Conservation (phyloP, 805 yeast genomes). For the Kazachstania taianensis region DNA sequence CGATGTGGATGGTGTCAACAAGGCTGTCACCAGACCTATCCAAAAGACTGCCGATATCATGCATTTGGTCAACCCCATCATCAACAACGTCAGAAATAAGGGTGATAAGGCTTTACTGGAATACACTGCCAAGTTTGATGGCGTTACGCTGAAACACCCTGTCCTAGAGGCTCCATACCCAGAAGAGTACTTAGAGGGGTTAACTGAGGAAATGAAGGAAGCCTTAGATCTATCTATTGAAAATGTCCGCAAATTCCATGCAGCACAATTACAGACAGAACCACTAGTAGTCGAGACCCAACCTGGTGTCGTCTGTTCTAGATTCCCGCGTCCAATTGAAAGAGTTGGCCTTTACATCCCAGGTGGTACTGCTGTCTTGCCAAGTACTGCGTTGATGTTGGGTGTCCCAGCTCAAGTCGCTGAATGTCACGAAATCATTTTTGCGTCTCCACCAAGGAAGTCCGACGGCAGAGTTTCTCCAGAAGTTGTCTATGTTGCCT, state of each 20-base stretch:
- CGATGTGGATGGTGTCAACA: conserved; percentile 35
- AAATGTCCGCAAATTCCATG: conserved; percentile 86
- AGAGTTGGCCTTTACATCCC: conserved; percentile 94
- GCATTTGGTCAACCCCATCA: conserved; percentile 85
- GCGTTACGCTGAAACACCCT: conserved; percentile 61
- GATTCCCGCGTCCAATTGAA: conserved; percentile 92
- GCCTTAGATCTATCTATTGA: conserved; percentile 86
- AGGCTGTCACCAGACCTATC: conserved; percentile 83
- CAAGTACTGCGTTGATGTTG: conserved; percentile 95
- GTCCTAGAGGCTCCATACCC: conserved; percentile 85
- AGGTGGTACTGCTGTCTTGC: conserved; percentile 97
- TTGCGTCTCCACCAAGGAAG: conserved; percentile 92
- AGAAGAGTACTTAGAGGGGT: conserved; percentile 57
- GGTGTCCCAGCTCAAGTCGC: conserved; percentile 99
- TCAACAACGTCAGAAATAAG: conserved; percentile 58
- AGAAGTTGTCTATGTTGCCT: conserved; percentile 95
- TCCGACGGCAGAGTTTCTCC: conserved; percentile 86
- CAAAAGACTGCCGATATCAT: conserved; percentile 88
- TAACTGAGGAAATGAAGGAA: conserved; percentile 60
- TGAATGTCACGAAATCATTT: conserved; percentile 81
- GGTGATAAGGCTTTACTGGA: conserved; percentile 90
- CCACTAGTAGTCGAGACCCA: conserved; percentile 79
- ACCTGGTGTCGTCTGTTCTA: conserved; percentile 88
- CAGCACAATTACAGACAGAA: conserved; percentile 74
- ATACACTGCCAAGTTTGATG: conserved; percentile 84